Evolutionary conservation across 768 basidiomycete genomes (phyloP).

Genomic region (Polyporus arcularius): DNA sequence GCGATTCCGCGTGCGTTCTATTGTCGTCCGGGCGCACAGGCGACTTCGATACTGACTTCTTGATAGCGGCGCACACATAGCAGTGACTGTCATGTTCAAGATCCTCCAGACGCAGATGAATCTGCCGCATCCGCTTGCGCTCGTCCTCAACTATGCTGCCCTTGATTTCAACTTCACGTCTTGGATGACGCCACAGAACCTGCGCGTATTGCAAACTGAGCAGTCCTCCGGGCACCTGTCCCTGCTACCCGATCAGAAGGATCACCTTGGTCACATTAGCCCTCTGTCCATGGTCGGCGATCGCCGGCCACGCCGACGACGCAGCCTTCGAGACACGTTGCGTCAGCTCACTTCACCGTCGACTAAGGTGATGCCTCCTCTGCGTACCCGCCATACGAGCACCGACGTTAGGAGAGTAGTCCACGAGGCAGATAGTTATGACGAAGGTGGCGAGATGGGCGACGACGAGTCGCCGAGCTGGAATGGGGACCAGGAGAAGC

Average conservation of each 20-base stretch:
- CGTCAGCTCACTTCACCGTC: constrained; percentile 16
- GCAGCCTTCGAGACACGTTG: constrained; percentile 34
- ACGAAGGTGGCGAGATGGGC: constrained; percentile 53
- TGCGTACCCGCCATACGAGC: constrained; percentile 4
- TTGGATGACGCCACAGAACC: constrained; percentile 88
- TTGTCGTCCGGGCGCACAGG: background rate
- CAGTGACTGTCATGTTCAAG: constrained; percentile 81
- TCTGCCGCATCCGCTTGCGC: constrained; percentile 74
- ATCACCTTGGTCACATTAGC: constrained; percentile 82
- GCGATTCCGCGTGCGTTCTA: constrained; percentile 92
- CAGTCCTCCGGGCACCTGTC: constrained; percentile 83
- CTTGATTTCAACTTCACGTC: constrained; percentile 98
- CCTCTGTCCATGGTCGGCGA: constrained; percentile 92
- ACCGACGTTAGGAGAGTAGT: background rate
- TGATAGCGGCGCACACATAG: constrained; percentile 83
- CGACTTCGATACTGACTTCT: constrained; percentile 1
- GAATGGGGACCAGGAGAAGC: constrained; percentile 64
- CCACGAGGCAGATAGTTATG: constrained; percentile 14
- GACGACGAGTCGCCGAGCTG: constrained; percentile 48
- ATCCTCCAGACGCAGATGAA: constrained; percentile 65
- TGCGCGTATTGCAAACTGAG: constrained; percentile 83
- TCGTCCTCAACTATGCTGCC: constrained; percentile 89
- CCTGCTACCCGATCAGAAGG: constrained; percentile 74
- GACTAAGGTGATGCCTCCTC: constrained; percentile 14
- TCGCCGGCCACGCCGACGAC: constrained; percentile 30